phyloP scores from a whole-genome alignment of 2,329 filamentous ascomycete genomes.

The Aspergillus brunneoviolaceus region DNA sequence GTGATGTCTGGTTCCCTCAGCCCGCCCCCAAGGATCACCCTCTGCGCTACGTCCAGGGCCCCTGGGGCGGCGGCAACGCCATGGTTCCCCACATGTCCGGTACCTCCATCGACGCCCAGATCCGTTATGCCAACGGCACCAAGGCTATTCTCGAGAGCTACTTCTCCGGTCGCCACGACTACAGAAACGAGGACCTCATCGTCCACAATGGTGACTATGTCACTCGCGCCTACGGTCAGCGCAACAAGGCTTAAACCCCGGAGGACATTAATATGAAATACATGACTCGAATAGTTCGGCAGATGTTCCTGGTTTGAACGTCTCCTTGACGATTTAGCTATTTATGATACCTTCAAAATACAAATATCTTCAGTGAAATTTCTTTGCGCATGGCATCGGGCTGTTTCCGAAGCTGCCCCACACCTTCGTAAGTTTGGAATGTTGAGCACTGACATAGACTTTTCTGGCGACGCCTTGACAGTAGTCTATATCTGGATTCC shows the following conservation, averaged over 20 bases:
- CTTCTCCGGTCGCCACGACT: conserved; percentile 83
- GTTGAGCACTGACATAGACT: background rate
- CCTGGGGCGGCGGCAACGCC: conserved; percentile 94
- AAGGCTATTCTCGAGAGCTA: conserved; percentile 92
- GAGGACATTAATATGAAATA: conserved; percentile 11
- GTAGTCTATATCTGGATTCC: too few species aligned
- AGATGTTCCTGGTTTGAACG: conserved; percentile 3
- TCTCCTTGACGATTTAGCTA: conserved; percentile 9
- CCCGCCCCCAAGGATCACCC: conserved; percentile 90
- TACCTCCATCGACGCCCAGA: conserved; percentile 96
- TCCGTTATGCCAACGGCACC: conserved; percentile 81
- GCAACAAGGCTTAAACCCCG: conserved; percentile 37
- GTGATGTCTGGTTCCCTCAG: conserved; percentile 84
- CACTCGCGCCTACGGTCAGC: conserved; percentile 88
- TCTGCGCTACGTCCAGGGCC: conserved; percentile 89
- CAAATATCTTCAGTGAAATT: conserved; percentile 3
- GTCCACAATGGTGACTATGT: conserved; percentile 88
- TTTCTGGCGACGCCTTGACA: background rate
- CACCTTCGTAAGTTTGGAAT: background rate
- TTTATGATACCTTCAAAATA: conserved; percentile 24
- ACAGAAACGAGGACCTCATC: conserved; percentile 86
- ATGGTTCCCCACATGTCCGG: conserved; percentile 99
- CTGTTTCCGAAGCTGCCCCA: background rate
- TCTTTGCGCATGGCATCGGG: background rate
- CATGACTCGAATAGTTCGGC: conserved; percentile 11